These are phyloP conservation scores for Cytospora paraplurivora DNA, from an alignment of 2,329 filamentous ascomycete species.

Conservation along the genomic window DNA sequence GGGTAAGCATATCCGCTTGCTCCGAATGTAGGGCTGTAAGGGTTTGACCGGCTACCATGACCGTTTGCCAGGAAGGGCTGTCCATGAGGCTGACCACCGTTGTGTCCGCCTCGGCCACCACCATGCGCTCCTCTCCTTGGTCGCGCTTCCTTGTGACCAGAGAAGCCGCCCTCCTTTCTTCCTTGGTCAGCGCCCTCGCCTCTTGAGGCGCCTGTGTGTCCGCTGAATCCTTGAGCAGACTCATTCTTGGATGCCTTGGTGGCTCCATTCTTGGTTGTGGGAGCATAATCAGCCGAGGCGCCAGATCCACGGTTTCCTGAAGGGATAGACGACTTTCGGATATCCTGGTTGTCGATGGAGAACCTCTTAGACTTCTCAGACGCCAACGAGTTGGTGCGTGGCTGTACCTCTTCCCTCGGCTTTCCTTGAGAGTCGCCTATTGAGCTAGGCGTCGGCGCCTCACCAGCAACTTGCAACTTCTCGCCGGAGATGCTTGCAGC, in stretches of 20 bases:
- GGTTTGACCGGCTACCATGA: constrained; percentile 22
- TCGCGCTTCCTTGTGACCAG: constrained; percentile 22
- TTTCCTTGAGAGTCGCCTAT: constrained; percentile 20
- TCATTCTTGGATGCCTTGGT: constrained; percentile 25
- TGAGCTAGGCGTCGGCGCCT: constrained; percentile 12
- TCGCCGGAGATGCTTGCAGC: constrained; percentile 31
- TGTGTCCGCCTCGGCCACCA: constrained; percentile 26
- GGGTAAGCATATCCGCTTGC: constrained; percentile 17
- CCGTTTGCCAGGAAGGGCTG: constrained; percentile 26
- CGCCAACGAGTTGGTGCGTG: constrained; percentile 18
- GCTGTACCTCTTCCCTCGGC: constrained; percentile 18
- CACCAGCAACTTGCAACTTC: constrained; percentile 30
- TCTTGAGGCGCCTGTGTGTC: constrained; percentile 10
- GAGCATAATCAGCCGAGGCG: constrained; percentile 17
- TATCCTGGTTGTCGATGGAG: constrained; percentile 15
- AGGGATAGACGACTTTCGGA: constrained; percentile 20
- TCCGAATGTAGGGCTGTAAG: constrained; percentile 18
- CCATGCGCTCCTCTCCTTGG: constrained; percentile 25
- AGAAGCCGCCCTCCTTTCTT: constrained; percentile 25
- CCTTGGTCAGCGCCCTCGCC: constrained; percentile 21
- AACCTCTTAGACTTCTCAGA: constrained; percentile 28
- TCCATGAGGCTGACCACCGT: constrained; percentile 20
- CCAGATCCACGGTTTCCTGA: constrained; percentile 20
- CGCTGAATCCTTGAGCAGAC: constrained; percentile 3
- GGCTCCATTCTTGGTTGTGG: constrained; percentile 21